Percentiles rank a stretch among this genome's conserved stretches.
These are phyloP conservation scores for Trichothecium sympodiale DNA, from an alignment of 2,329 filamentous ascomycete genomes.

Conservation along the genomic window DNA sequence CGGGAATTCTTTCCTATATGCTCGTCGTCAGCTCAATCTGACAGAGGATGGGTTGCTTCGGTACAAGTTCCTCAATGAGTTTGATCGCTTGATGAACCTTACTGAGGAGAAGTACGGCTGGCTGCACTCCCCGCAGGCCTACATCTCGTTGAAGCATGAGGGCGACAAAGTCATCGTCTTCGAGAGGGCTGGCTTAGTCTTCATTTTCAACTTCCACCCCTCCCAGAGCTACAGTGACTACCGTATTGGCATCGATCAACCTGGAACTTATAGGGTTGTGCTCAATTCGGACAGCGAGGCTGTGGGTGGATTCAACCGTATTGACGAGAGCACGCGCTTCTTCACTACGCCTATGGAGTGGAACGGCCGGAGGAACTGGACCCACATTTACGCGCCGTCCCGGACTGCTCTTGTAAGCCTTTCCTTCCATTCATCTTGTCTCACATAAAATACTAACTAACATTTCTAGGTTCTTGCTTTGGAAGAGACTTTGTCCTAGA, in stretches of 20 bases:
- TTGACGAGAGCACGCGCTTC: constrained; percentile 73
- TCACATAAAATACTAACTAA: constrained; percentile 3
- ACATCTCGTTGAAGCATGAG: constrained; percentile 90
- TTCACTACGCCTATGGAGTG: constrained; percentile 86
- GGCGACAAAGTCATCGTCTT: constrained; percentile 91
- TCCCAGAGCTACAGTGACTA: constrained; percentile 82
- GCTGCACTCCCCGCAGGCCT: constrained; percentile 77
- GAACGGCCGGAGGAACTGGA: constrained; percentile 84
- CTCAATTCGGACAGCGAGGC: constrained; percentile 69
- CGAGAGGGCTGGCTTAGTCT: constrained; percentile 80
- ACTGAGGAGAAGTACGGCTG: constrained; percentile 84
- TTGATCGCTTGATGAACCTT: constrained; percentile 84
- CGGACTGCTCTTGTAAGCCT: constrained; percentile 68
- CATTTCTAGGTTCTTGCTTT: constrained; percentile 1
- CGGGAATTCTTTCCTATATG: constrained; percentile 88
- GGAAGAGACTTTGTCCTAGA: neutral
- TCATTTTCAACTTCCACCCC: constrained; percentile 94
- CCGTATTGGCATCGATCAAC: constrained; percentile 72
- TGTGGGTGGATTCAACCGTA: constrained; percentile 69
- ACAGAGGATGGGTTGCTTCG: constrained; percentile 76
- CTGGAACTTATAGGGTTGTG: constrained; percentile 79
- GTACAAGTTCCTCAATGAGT: constrained; percentile 81
- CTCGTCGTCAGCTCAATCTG: constrained; percentile 85
- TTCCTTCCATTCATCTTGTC: constrained; percentile 1
- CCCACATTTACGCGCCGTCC: constrained; percentile 81